These are phyloP conservation scores for Oryza glumipatula DNA, from an alignment of 176 grass and related monocot species.

Conservation along the genomic window DNA sequence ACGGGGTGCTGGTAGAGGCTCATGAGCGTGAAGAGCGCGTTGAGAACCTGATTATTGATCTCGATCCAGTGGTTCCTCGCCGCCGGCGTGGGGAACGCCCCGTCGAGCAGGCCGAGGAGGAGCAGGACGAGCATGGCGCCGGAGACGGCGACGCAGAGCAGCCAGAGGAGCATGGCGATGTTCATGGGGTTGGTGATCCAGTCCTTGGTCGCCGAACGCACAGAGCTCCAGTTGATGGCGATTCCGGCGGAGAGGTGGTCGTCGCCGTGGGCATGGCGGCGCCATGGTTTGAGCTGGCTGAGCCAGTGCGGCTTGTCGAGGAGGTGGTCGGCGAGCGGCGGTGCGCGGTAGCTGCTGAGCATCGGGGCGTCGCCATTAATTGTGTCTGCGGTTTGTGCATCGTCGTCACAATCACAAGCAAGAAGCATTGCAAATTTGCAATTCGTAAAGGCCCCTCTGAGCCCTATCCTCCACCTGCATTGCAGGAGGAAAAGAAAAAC, in stretches of 20 bases:
- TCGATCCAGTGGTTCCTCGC: conserved; percentile 66
- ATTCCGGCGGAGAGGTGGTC: background rate
- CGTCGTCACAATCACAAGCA: background rate
- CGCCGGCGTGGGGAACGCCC: conserved; percentile 43
- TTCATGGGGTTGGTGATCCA: conserved; percentile 77
- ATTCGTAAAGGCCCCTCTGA: background rate
- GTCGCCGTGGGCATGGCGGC: background rate
- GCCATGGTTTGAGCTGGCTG: conserved; percentile 23
- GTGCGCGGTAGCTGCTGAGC: conserved; percentile 27
- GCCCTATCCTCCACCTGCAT: background rate
- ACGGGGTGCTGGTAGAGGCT: conserved; percentile 78
- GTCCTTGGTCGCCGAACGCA: conserved; percentile 19
- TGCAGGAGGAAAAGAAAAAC: background rate
- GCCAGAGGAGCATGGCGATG: conserved; percentile 63
- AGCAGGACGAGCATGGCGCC: conserved; percentile 64
- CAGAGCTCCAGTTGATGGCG: conserved; percentile 38
- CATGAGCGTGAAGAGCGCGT: conserved; percentile 89
- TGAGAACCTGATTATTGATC: conserved; percentile 79
- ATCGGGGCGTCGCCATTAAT: background rate
- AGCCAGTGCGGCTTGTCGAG: conserved; percentile 40
- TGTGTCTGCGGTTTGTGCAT: background rate
- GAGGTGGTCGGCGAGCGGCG: conserved; percentile 8
- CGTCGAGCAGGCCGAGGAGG: conserved; percentile 62
- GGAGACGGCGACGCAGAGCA: conserved; percentile 62
- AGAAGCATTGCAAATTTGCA: conserved; percentile 28